Evolutionary conservation across 495 filamentous ascomycete genomes (phyloP), one percentile per base, ranked within the genome.

Genomic region (Viridothelium virens): DNA sequence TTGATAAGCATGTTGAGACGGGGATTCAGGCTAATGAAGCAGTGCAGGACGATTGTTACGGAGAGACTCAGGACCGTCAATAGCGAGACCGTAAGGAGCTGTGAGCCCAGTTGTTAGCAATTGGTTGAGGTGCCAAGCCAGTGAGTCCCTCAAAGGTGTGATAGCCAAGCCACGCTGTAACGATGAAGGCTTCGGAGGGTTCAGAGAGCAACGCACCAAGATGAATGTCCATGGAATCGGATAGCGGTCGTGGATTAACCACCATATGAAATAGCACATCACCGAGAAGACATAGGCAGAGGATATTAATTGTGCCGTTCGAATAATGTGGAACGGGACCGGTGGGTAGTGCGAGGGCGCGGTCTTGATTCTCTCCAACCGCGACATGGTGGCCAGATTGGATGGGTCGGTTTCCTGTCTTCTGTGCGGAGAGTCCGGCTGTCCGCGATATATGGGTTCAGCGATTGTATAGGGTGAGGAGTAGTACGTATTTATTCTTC

Each of bases 161-260:
- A 65, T 38, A n/a, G 64, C 41, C 36, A 47, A 47, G 69, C 64
- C 16, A 53, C 61, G 44, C 41, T 67, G 48, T 12, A 6, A 59
- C 53, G 53, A 33, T 36, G 41, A 48, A n/a, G 61, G 34, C 56
- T 65, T 38, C 14, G 41, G 33, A 38, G 53, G 37, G 53, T 12
- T 10, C 18, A 47, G 67, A 61, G 44, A 38, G 37, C 56, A 44
- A 69, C 82, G 66, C 79, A 88, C 86, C 63, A 88, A 74, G 25
- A 88, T 76, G 70, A 88, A 88, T 34, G 86, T 85, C 79, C 83
- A 88, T 12, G 86, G 87, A 3, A 86, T 75, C 62, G 77, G 77
- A 71, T 79, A 84, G 41, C 79, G 74, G 65, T 83, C 82, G 44
- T 75, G 68, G 61, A 79, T 78, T 38, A 89, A 80, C 67, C 87